phyloP scores from a whole-genome alignment of 257 asterid species.

The Solanum sparsipilum region DNA sequence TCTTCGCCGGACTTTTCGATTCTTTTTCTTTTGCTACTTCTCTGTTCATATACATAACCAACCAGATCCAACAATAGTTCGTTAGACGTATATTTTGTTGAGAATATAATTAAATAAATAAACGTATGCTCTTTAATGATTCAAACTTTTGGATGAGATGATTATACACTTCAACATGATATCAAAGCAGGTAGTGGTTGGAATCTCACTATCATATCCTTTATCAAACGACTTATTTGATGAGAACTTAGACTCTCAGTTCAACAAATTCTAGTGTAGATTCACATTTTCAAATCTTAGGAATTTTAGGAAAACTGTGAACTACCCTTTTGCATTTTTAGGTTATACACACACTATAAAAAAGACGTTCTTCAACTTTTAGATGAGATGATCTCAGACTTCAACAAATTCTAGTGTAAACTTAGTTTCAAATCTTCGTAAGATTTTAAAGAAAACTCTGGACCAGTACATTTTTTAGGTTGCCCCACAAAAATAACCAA shows the following conservation, averaged over 20 bases:
- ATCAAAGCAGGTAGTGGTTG: neutral
- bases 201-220: neutral
- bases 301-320: neutral
- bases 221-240: neutral
- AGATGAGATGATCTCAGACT: neutral
- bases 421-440: neutral
- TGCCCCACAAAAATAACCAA: neutral
- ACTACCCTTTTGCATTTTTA: neutral
- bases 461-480: neutral
- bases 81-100: neutral
- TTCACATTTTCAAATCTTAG: neutral
- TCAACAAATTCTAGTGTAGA: neutral
- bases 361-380: neutral
- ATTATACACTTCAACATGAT: neutral
- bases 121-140: neutral
- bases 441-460: neutral
- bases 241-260: neutral
- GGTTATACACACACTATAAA: neutral
- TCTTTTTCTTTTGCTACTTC: neutral
- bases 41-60: neutral
- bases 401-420: neutral
- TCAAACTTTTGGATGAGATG: neutral
- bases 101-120: neutral
- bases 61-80: neutral
- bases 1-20: neutral